Evolutionary conservation across 2,329 filamentous ascomycete genomes (phyloP), one percentile per base, ranked within the genome.

Genomic region (Trichoderma sp.): DNA sequence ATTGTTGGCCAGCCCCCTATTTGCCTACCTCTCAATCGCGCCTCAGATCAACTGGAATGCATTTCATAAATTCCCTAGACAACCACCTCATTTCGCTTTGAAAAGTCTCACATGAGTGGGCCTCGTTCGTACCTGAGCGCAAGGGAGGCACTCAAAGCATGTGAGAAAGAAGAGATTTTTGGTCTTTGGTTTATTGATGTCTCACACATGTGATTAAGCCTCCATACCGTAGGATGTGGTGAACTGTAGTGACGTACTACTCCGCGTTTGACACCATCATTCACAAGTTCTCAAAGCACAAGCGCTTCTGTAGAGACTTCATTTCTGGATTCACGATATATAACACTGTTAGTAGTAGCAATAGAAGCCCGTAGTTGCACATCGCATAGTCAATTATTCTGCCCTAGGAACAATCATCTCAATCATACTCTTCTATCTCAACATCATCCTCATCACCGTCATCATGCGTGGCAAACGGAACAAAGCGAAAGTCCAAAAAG

Each of bases 401-500:
- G 16, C 14, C 39, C 18, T 24, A 26, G 8, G 21, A 10, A 52
- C 56, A 18, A 7, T 28, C 21, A 56, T 49, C 10, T 60, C 5
- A 67, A 13, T 67, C 43, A 60, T 60, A 51, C 24, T 39, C 58
- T 32, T 61, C 58, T 30, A 28, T 52, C 8, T 55, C 66, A 18
- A 28, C 49, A 3, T 73, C 72, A 1, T 68, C 69, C 24, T 69
- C 72, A 8, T 73, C 71, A 0, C 81, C 81, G 5, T 84, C 83
- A 32, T 89, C 89, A 52, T 91, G 86, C 26, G 87, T 86, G 18
- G 85, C 83, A 66, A 89, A 90, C 18, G 93, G 92, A 68, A 96
- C 90, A 76, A 96, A 93, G 24, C 91, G 85, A 78, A 95, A 96
- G 78, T 96, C 92, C 28, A 96, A 84, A 80, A 95, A 96, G 74